Percentiles rank a stretch among this genome's conserved stretches.
These are phyloP conservation scores for Moniliophthora roreri DNA, from an alignment of 1,284 basidiomycete species.

Conservation along the genomic window DNA sequence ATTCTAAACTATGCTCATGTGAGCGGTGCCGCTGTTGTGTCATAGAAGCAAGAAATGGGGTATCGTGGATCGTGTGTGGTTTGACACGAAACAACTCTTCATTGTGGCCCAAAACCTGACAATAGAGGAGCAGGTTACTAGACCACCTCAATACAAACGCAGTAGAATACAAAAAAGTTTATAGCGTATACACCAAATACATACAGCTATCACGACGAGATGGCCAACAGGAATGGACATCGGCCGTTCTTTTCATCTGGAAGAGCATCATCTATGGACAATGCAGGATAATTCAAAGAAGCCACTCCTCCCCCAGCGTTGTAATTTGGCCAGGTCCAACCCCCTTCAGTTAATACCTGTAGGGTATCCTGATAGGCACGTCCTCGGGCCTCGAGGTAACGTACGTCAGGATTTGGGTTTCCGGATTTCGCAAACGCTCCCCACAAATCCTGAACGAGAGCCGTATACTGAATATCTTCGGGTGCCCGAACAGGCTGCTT, in stretches of 20 bases:
- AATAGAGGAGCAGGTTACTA: too few relatives aligned
- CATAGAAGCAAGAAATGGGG: too few relatives aligned
- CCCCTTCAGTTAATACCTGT: neutral
- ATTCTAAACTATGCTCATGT: too few relatives aligned
- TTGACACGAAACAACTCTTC: too few relatives aligned
- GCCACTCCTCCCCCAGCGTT: conserved; percentile 1
- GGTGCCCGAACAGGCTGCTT: conserved; percentile 7
- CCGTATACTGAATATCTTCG: conserved; percentile 12
- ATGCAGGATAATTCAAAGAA: conserved; percentile 11
- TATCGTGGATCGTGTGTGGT: too few relatives aligned
- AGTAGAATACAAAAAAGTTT: too few relatives aligned
- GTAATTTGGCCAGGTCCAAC: conserved; percentile 11
- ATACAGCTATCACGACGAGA: too few relatives aligned
- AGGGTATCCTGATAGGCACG: conserved; percentile 12
- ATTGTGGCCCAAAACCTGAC: too few relatives aligned
- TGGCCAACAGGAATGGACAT: neutral
- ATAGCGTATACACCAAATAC: too few relatives aligned
- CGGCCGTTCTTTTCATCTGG: conserved; percentile 12
- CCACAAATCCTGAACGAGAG: conserved; percentile 34
- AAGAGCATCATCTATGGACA: conserved; percentile 1
- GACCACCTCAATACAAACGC: too few relatives aligned
- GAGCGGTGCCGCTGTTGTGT: too few relatives aligned
- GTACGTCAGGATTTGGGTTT: conserved; percentile 38
- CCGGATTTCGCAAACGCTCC: conserved; percentile 38
- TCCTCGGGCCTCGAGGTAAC: conserved; percentile 33